Evolutionary conservation across 179 eudicot species (phyloP), one percentile per base, ranked within the genome.

Genomic region (Carnegiea gigantea): DNA sequence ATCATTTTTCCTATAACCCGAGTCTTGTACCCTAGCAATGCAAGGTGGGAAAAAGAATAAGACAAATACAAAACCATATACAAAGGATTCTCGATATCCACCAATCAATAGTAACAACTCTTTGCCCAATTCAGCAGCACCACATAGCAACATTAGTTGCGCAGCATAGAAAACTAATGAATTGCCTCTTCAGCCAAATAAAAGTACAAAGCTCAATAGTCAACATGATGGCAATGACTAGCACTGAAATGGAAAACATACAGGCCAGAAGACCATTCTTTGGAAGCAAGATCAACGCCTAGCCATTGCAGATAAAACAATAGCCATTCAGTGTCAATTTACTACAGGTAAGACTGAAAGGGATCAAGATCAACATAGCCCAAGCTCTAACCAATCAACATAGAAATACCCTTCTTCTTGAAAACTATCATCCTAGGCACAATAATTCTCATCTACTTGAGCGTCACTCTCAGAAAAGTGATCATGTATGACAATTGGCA

Each of bases 1-100:
- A 79, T 93, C 97, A 94, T 94, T 76, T 49, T 85, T 60, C 43
- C 64, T 59, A 72, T 28, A 73, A 57, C 36, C 78, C 36, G 36
- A 30, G 70, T 54, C 73, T 23, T 24, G 18, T 33, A 81, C 70
- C 57, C 54, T 65, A 3, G 59, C 17, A 73, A 73, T 43, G 26
- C 71, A 75, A 65, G 36, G 26, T 13, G 38, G 46, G 76, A 72
- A n/a, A 51, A 38, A 23, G 33, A 24, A 30, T 33, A 26, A 70
- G 59, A 68, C 10, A 70, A 65, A 65, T 49, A 49, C 21, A 28
- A 21, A 77, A 67, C 71, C 38, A 28, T 12, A 28, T 24, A n/a
- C 38, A 67, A 5, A 9, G 38, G 38, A 28, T 28, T 67, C 36
- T 67, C 38, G 38, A 67, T 67, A 67, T 67, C 71, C 15, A 67